phyloP scores from a whole-genome alignment of 2,329 filamentous ascomycete genomes.

The Amesomyces nigricolor region DNA sequence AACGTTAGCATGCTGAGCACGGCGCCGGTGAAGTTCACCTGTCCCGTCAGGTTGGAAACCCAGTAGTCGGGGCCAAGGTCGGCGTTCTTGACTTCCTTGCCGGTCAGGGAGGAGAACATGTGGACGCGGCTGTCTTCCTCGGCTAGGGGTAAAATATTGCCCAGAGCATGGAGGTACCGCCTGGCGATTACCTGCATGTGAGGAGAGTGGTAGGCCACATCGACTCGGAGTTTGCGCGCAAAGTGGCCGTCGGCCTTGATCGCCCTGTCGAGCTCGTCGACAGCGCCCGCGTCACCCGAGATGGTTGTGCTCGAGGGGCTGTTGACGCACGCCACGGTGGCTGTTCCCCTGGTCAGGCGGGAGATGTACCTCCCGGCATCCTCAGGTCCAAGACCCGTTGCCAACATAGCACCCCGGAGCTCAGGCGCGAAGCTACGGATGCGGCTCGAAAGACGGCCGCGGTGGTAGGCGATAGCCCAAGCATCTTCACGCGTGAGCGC shows the following conservation, averaged over 20 bases:
- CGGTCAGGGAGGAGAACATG: conserved; percentile 23
- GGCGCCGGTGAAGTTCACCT: conserved; percentile 27
- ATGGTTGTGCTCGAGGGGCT: conserved; percentile 29
- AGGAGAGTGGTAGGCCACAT: conserved; percentile 32
- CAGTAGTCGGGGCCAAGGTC: conserved; percentile 24
- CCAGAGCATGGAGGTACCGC: conserved; percentile 20
- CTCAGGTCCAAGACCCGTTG: conserved; percentile 26
- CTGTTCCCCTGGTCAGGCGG: conserved; percentile 17
- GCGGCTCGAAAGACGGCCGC: conserved; percentile 26
- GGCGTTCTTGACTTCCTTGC: background rate
- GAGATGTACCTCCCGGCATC: conserved; percentile 17
- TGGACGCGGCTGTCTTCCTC: background rate
- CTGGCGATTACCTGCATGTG: conserved; percentile 24
- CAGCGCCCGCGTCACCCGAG: conserved; percentile 23
- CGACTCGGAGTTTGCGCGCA: conserved; percentile 27
- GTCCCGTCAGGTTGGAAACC: conserved; percentile 29
- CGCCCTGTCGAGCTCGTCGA: conserved; percentile 17
- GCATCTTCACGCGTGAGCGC: conserved; percentile 24
- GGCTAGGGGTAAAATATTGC: too few relatives aligned
- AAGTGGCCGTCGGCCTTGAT: conserved; percentile 26
- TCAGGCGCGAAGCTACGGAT: background rate
- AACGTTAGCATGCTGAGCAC: conserved; percentile 8
- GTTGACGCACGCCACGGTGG: conserved; percentile 27
- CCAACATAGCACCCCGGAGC: conserved; percentile 31
- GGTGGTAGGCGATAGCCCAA: conserved; percentile 30